These are phyloP conservation scores for Gymnopilus junonius DNA, from an alignment of 768 basidiomycete genomes.

Conservation along the genomic window DNA sequence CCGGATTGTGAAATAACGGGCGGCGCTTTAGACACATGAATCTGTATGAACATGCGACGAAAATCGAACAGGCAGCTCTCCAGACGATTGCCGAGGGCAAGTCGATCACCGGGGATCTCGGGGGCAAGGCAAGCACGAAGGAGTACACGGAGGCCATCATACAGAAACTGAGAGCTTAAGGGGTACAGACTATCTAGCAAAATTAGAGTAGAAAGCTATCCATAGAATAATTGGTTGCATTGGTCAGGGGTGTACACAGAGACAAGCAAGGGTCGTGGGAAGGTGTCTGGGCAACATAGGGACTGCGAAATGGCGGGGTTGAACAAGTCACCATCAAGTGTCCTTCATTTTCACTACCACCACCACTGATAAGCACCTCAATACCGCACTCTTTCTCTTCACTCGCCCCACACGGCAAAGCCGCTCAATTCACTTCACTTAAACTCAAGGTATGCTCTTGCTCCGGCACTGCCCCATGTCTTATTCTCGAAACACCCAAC, in stretches of 20 bases:
- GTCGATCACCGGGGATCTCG: constrained; percentile 92
- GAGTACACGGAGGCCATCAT: constrained; percentile 93
- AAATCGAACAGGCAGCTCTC: constrained; percentile 92
- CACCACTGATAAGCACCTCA: constrained; percentile 45
- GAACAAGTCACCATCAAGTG: constrained; percentile 41
- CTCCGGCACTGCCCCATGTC: neutral
- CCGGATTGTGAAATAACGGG: neutral
- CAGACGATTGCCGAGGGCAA: constrained; percentile 98
- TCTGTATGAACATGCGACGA: constrained; percentile 78
- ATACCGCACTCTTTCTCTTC: constrained; percentile 61
- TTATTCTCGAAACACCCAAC: constrained; percentile 10
- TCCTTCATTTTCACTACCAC: constrained; percentile 52
- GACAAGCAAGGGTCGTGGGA: constrained; percentile 42
- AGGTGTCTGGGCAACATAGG: constrained; percentile 29
- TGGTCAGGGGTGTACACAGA: constrained; percentile 23
- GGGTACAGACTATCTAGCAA: constrained; percentile 19
- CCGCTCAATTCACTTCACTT: constrained; percentile 53
- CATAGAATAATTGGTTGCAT: constrained; percentile 3
- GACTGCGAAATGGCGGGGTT: constrained; percentile 31
- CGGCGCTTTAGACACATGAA: constrained; percentile 80
- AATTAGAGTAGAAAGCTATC: neutral
- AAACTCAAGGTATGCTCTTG: constrained; percentile 48
- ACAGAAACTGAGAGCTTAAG: constrained; percentile 53
- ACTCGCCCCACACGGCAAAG: constrained; percentile 94
- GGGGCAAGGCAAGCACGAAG: constrained; percentile 87